phyloP scores from a whole-genome alignment of 371 early-diverging fungal species.

The Polyrhizophydium stewartii region DNA sequence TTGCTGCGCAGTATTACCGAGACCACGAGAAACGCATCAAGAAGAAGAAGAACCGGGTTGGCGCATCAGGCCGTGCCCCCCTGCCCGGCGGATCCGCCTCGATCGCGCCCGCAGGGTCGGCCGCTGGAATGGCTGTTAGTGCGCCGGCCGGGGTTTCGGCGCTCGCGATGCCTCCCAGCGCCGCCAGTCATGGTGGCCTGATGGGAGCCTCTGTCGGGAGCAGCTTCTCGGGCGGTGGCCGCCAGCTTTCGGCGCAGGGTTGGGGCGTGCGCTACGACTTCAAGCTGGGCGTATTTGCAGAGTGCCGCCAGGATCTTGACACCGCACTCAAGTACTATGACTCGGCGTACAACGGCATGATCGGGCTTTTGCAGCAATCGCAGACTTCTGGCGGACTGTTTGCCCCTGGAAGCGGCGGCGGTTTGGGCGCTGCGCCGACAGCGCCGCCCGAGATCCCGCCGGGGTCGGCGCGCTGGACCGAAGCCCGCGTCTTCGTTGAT shows the following conservation, averaged over 20 bases:
- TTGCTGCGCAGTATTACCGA: constrained; percentile 65
- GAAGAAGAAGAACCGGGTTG: constrained; percentile 62
- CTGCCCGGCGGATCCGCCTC: too few species aligned
- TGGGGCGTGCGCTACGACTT: constrained; percentile 83
- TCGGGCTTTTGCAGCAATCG: constrained; percentile 52
- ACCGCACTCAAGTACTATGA: constrained; percentile 71
- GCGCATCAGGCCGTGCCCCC: constrained; percentile 42
- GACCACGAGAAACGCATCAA: constrained; percentile 67
- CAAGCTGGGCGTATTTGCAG: constrained; percentile 72
- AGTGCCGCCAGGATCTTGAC: constrained; percentile 75
- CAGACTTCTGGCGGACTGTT: constrained; percentile 10
- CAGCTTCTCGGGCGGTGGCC: too few species aligned
- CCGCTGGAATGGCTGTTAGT: neutral
- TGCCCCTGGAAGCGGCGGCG: constrained; percentile 14
- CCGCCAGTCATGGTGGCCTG: neutral
- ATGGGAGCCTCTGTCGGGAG: constrained; percentile 8
- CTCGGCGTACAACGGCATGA: constrained; percentile 58
- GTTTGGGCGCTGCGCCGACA: neutral
- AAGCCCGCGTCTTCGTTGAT: constrained; percentile 44
- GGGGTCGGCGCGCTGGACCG: constrained; percentile 26
- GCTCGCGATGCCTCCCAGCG: neutral
- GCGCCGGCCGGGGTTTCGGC: neutral
- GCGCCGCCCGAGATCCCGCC: neutral
- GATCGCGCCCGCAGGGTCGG: constrained; percentile 20
- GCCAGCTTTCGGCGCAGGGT: constrained; percentile 39